Percentiles rank a stretch among this genome's conserved stretches.
phyloP scores from a whole-genome alignment of 225 moss, liverwort and hornwort species.

The Physcomitrellopsis africana region DNA sequence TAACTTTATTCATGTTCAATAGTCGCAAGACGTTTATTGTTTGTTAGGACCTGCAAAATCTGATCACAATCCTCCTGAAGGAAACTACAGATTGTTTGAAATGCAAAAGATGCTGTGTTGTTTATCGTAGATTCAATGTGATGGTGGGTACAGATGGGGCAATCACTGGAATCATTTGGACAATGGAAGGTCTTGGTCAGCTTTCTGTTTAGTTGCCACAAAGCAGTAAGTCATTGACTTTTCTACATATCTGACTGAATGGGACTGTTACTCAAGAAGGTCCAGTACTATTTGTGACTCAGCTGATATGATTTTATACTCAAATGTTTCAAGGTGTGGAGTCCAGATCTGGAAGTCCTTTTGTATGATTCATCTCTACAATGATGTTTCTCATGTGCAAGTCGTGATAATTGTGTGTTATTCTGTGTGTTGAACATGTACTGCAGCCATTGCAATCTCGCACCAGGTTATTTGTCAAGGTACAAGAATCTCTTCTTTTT shows the following conservation, averaged over 20 bases:
- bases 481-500: conserved; percentile 31
- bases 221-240: conserved; percentile 62
- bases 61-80: not conserved
- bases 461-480: conserved; percentile 82
- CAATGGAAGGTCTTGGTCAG: conserved; percentile 94
- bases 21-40: conserved; percentile 3
- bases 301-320: not conserved
- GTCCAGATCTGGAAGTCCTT: not conserved
- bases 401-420: conserved; percentile 10
- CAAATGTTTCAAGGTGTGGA: conserved; percentile 8
- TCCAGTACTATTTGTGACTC: conserved; percentile 6
- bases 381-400: not conserved
- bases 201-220: conserved; percentile 81
- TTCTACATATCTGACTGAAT: conserved; percentile 8
- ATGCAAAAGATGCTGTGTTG: not conserved
- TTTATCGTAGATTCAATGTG: conserved; percentile 4
- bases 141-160: conserved; percentile 82
- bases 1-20: not conserved
- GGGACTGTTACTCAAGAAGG: conserved; percentile 6
- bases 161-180: conserved; percentile 93
- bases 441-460: conserved; percentile 79
- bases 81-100: not conserved
- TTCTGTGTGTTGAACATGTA: conserved; percentile 14
- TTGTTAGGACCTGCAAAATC: conserved; percentile 16
- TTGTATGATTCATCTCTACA: conserved; percentile 20